Conservation (phyloP, 345 rosid species). For the Linum usitatissimum region DNA sequence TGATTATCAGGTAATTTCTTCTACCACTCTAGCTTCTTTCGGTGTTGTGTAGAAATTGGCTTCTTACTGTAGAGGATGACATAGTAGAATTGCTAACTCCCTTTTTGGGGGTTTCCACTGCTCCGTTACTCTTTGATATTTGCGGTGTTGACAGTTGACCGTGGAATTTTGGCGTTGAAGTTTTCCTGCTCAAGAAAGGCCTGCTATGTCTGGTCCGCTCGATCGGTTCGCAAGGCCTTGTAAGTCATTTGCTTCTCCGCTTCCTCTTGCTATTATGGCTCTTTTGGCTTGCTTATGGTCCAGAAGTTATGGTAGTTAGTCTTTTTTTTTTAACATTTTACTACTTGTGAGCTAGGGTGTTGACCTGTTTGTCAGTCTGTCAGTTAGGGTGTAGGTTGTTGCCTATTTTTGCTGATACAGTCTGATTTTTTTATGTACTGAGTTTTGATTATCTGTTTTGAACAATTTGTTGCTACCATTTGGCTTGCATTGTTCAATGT, state of each 20-base stretch:
- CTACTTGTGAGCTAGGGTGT: too few relatives aligned
- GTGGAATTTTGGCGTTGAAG: slow-evolving; percentile 9
- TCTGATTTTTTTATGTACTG: not conserved
- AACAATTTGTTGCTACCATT: not conserved
- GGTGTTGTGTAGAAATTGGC: slow-evolving; percentile 12
- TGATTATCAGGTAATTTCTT: not conserved
- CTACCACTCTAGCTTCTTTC: slow-evolving; percentile 1
- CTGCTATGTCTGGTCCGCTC: slow-evolving; percentile 81
- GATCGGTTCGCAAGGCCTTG: slow-evolving; percentile 95
- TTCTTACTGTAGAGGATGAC: slow-evolving; percentile 1
- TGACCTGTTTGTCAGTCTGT: too few relatives aligned
- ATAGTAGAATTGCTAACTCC: not conserved
- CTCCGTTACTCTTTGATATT: slow-evolving; percentile 16
- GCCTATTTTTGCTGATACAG: too few relatives aligned
- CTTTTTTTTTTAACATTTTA: too few relatives aligned
- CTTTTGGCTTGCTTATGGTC: not conserved
- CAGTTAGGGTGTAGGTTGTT: too few relatives aligned
- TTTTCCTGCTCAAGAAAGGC: not conserved
- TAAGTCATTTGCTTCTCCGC: slow-evolving; percentile 31
- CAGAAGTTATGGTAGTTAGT: not conserved
- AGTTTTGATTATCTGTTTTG: not conserved
- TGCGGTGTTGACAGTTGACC: slow-evolving; percentile 12
- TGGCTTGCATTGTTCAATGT: slow-evolving; percentile 2
- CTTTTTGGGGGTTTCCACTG: slow-evolving; percentile 10
- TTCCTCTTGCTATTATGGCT: not conserved